Percentiles rank a stretch among this genome's conserved stretches.
phyloP scores from a whole-genome alignment of 202 grass and related monocot species.

The Saccharum hybrid region DNA sequence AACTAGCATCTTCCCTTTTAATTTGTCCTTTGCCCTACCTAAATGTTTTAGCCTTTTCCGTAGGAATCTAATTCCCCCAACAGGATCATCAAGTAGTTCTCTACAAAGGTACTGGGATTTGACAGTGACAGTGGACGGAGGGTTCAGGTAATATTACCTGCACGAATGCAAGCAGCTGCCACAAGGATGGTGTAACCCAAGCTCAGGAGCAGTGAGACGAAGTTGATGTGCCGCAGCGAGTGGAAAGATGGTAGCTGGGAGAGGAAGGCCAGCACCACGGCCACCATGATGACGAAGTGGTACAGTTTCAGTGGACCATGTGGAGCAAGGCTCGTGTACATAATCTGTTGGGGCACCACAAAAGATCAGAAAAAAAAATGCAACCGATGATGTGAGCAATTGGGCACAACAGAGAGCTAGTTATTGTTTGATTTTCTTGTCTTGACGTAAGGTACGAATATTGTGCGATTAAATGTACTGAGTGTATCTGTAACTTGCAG shows the following conservation, averaged over 20 bases:
- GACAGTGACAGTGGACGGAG: not conserved
- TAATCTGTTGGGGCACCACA: slow-evolving; percentile 64
- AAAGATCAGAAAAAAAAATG: slow-evolving; percentile 29
- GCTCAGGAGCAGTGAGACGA: slow-evolving; percentile 74
- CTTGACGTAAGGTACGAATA: not conserved
- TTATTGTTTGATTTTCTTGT: not conserved
- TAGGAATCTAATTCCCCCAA: slow-evolving; percentile 39
- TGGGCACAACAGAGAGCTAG: slow-evolving; percentile 6
- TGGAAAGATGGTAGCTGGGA: slow-evolving; percentile 96
- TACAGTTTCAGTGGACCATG: slow-evolving; percentile 80
- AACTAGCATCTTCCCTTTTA: slow-evolving; percentile 25
- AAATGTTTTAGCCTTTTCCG: slow-evolving; percentile 28
- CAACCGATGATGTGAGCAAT: slow-evolving; percentile 8
- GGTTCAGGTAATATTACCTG: slow-evolving; percentile 60
- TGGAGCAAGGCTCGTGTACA: slow-evolving; percentile 77
- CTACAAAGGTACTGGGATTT: not conserved
- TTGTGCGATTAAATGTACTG: not conserved
- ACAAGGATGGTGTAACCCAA: slow-evolving; percentile 83
- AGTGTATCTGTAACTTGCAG: not conserved
- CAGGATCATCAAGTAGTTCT: not conserved
- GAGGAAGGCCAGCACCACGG: slow-evolving; percentile 72
- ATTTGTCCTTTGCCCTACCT: not conserved
- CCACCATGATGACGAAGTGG: slow-evolving; percentile 90
- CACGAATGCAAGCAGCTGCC: slow-evolving; percentile 75
- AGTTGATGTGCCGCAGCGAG: slow-evolving; percentile 92